These are phyloP conservation scores for Aurantiochytrium sp. DNA, from an alignment of 108 stramenopile genomes.

Conservation along the genomic window DNA sequence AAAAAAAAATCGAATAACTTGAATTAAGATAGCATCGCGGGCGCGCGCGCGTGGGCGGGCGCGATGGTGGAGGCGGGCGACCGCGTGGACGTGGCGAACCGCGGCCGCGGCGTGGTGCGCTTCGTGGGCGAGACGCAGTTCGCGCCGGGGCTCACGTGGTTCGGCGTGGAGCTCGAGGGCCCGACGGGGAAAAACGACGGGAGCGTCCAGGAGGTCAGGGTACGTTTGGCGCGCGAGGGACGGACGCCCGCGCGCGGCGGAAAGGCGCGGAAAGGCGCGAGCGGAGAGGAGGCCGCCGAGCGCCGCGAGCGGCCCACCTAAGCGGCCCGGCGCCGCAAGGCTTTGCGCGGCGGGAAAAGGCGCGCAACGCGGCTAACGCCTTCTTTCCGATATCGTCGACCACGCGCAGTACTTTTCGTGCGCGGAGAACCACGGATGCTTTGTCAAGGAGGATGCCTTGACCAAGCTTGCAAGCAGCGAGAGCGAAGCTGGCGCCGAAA, in stretches of 20 bases:
- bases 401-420: background rate
- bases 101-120: constrained; percentile 28
- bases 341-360: no score
- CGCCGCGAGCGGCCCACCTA: no score
- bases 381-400: background rate
- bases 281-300: no score
- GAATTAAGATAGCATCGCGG: no score
- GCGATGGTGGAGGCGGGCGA: background rate
- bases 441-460: constrained; percentile 18
- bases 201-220: constrained; percentile 25
- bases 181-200: constrained; percentile 40
- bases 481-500: no score
- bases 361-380: no score
- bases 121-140: constrained; percentile 39
- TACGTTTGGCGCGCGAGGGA: background rate
- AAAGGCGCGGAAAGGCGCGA: background rate
- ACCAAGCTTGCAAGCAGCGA: background rate
- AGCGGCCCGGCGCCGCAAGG: no score
- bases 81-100: background rate
- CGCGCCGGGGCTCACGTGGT: constrained; percentile 35
- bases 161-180: constrained; percentile 41
- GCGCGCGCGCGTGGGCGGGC: background rate
- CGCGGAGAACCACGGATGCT: background rate
- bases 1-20: no score
- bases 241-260: background rate